Evolutionary conservation across 805 yeast species (phyloP).

Genomic region (Helenozyma baotianmanensis): DNA sequence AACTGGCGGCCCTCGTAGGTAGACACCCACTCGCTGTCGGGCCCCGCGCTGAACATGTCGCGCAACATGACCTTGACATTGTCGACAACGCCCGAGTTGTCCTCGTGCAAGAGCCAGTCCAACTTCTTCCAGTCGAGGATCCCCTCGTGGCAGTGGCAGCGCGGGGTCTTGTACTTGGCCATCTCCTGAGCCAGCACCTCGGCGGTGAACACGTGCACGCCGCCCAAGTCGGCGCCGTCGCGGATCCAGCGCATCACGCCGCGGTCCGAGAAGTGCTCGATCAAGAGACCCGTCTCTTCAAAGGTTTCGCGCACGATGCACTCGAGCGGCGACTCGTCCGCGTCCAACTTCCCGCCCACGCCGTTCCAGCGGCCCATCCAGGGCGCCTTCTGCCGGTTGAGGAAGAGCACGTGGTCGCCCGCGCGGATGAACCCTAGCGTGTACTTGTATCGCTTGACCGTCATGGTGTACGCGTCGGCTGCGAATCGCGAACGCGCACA

Average conservation of each 20-base stretch:
- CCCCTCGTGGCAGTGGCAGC: constrained; percentile 32
- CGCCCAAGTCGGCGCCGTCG: constrained; percentile 25
- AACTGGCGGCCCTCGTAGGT: constrained; percentile 16
- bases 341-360: constrained; percentile 40
- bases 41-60: constrained; percentile 22
- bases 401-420: constrained; percentile 30
- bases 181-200: constrained; percentile 21
- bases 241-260: constrained; percentile 36
- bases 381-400: constrained; percentile 39
- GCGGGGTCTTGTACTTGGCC: constrained; percentile 26
- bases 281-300: constrained; percentile 37
- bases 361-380: constrained; percentile 50
- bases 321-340: constrained; percentile 30
- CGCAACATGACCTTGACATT: constrained; percentile 26
- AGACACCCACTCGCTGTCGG: constrained; percentile 21
- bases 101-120: constrained; percentile 32
- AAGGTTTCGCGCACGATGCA: constrained; percentile 38
- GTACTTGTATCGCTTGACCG: too few relatives aligned
- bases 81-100: constrained; percentile 39
- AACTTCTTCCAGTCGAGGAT: constrained; percentile 38
- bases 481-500: too few relatives aligned
- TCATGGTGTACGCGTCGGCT: too few relatives aligned
- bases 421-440: constrained; percentile 28
- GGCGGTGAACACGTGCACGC: constrained; percentile 39
- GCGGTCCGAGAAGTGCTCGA: constrained; percentile 25